A percentile compares a stretch with the other conserved stretches of the same genome.
These are phyloP conservation scores for Leucocoprinus sp. DNA, from an alignment of 768 basidiomycete genomes.

Conservation along the genomic window DNA sequence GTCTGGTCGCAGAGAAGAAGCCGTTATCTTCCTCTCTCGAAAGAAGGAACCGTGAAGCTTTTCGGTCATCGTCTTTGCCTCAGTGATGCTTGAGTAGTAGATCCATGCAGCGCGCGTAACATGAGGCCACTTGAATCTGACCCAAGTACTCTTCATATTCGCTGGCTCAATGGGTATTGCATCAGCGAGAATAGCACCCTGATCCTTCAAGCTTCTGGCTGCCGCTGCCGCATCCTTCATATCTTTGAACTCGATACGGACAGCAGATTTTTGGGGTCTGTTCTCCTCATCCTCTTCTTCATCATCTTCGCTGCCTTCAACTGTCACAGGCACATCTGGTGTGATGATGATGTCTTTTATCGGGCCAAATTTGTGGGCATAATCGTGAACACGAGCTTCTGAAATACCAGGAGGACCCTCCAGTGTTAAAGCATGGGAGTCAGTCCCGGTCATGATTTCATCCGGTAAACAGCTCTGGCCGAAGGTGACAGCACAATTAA, in stretches of 20 bases:
- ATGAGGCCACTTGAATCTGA: conserved; percentile 39
- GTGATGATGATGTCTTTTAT: conserved; percentile 8
- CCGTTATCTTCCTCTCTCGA: conserved; percentile 31
- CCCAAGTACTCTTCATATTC: conserved; percentile 8
- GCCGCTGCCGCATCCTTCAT: conserved; percentile 6
- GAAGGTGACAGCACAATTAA: conserved; percentile 23
- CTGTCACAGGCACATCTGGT: not conserved
- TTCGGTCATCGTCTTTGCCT: conserved; percentile 34
- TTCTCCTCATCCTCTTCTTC: not conserved
- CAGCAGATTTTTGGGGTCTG: not conserved
- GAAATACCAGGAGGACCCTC: conserved; percentile 3
- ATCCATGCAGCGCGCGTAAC: conserved; percentile 37
- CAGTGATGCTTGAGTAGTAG: conserved; percentile 32
- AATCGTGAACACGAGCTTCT: conserved; percentile 9
- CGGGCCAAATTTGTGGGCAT: conserved; percentile 5
- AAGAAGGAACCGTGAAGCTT: conserved; percentile 31
- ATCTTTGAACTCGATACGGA: conserved; percentile 9
- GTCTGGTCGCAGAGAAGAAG: conserved; percentile 27
- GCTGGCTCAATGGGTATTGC: conserved; percentile 2
- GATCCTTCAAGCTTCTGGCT: not conserved
- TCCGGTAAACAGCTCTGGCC: conserved; percentile 25
- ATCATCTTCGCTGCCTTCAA: not conserved
- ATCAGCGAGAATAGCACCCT: not conserved
- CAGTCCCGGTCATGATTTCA: conserved; percentile 27
- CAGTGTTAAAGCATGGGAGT: conserved; percentile 18